phyloP scores from a whole-genome alignment of 345 rosid species.

The Citropsis articulata region DNA sequence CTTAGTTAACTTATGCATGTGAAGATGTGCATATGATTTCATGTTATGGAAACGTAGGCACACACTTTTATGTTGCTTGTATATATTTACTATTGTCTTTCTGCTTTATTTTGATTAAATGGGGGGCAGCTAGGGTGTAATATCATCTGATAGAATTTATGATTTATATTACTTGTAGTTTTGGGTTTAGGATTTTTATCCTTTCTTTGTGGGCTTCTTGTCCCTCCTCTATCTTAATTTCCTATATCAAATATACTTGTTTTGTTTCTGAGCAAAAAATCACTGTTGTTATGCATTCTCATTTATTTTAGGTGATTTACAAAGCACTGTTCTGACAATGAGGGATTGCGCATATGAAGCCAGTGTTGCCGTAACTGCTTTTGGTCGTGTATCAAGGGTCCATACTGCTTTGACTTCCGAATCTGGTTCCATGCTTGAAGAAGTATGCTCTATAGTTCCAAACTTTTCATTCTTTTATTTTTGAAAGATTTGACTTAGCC shows the following conservation, averaged over 20 bases:
- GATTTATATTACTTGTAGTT: too few relatives aligned
- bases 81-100: background rate
- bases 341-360: constrained; percentile 87
- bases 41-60: constrained; percentile 13
- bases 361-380: constrained; percentile 69
- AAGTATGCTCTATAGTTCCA: constrained; percentile 43
- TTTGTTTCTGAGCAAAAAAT: too few relatives aligned
- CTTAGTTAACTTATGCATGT: constrained; percentile 5
- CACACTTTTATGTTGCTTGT: constrained; percentile 7
- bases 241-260: too few relatives aligned
- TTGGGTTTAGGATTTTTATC: too few relatives aligned
- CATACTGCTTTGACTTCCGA: constrained; percentile 94
- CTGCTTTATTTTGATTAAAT: too few relatives aligned
- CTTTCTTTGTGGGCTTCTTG: too few relatives aligned
- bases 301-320: constrained; percentile 63
- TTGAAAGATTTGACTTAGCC: constrained; percentile 10
- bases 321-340: constrained; percentile 75
- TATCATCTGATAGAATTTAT: too few relatives aligned
- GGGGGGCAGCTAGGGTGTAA: too few relatives aligned
- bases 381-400: constrained; percentile 66
- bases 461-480: background rate
- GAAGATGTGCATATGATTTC: background rate
- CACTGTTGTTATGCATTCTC: background rate
- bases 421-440: constrained; percentile 95
- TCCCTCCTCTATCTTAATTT: too few relatives aligned